Evolutionary conservation across 2,329 filamentous ascomycete genomes (phyloP), one percentile per base, ranked within the genome.

Genomic region (Colletotrichum tanaceti): DNA sequence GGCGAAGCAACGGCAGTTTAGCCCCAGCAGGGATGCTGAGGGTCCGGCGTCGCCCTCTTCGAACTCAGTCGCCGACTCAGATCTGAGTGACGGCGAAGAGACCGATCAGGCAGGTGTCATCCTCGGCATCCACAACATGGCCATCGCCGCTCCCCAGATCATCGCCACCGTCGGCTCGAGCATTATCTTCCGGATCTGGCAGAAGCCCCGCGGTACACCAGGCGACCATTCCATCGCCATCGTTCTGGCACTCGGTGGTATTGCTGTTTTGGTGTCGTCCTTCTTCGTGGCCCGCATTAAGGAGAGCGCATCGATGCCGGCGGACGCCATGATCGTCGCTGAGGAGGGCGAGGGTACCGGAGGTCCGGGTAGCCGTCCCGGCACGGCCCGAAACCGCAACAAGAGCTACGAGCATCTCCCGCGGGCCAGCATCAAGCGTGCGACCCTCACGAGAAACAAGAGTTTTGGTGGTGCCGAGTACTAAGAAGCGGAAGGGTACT

Each of bases 81-180:
- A 35, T 16, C n/a, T 65, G n/a, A 58, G 20, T 54, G 85, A 85
- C n/a, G 85, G 86, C 3, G 84, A 88, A 32, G 85, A 88, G 46
- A 84, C 88, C 2, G 92, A 94, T 74, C 91, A 96, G 76, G 93
- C 94, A 5, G 94, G 95, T 49, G 92, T 98, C 47, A 93, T 98
- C 52, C 86, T 98, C 2, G 95, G 95, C 10, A 94, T 98, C 63
- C 95, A 98, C 83, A 98, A 98, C 78, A 95, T 98, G 81, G 91
- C 94, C 18, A 92, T 98, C 73, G 93, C 94, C 0, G 90, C 93
- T 5, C 95, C 95, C 1, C 95, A 98, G 77, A 94, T 98, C 70
- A 86, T 98, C 63, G 94, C 95, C 13, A 98, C 94, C 6, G 81
- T 98, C 35, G 89, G 92, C 28, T 95, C 93, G 68, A 94, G 91